phyloP scores from a whole-genome alignment of 257 asterid genomes.

The Cordia subcordata region DNA sequence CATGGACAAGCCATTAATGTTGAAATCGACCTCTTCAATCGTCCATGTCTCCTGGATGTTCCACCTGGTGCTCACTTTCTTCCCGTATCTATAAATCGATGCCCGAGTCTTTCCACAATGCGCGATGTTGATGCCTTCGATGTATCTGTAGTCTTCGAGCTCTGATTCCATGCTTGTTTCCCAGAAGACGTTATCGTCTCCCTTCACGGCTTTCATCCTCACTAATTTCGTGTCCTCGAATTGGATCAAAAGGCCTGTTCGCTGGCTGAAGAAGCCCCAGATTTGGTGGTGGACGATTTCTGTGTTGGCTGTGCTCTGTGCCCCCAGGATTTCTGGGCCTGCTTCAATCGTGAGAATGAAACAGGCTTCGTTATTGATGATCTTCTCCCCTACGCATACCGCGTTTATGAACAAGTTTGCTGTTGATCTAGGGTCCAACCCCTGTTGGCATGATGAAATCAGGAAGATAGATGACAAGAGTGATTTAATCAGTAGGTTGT shows the following conservation, averaged over 20 bases:
- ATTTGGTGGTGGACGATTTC: slow-evolving; percentile 73
- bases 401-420: slow-evolving; percentile 77
- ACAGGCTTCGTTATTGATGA: slow-evolving; percentile 54
- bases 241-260: slow-evolving; percentile 64
- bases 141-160: slow-evolving; percentile 52
- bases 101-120: slow-evolving; percentile 68
- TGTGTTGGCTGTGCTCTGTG: slow-evolving; percentile 72
- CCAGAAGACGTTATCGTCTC: slow-evolving; percentile 53
- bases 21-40: slow-evolving; percentile 86
- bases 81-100: slow-evolving; percentile 66
- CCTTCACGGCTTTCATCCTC: slow-evolving; percentile 51
- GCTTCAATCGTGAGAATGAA: slow-evolving; percentile 71
- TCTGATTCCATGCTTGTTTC: slow-evolving; percentile 74
- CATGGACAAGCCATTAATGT: slow-evolving; percentile 59
- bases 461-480: no score
- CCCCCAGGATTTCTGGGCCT: slow-evolving; percentile 41
- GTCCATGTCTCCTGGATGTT: slow-evolving; percentile 80
- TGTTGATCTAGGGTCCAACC: slow-evolving; percentile 86
- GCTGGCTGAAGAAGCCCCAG: slow-evolving; percentile 88
- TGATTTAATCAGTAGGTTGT: background rate
- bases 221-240: slow-evolving; percentile 74
- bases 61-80: slow-evolving; percentile 50
- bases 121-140: slow-evolving; percentile 79
- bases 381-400: slow-evolving; percentile 72
- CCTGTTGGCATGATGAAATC: slow-evolving; percentile 34